A percentile compares a stretch with the other conserved stretches of the same genome.
phyloP scores from a whole-genome alignment of 495 filamentous ascomycete species.

The Tuber magnatum region DNA sequence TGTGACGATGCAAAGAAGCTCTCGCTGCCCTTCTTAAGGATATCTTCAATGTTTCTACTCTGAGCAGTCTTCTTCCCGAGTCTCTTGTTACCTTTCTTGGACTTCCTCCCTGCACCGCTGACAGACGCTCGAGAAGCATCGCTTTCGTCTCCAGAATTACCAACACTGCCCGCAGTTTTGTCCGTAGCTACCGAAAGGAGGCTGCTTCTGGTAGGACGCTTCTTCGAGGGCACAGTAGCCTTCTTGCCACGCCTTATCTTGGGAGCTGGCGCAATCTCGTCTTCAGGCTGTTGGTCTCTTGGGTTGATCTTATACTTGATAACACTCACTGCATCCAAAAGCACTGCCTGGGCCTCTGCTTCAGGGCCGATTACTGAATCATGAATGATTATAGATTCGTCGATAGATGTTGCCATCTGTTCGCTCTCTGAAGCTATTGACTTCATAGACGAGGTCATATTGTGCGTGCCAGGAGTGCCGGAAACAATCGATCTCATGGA shows the following conservation, averaged over 20 bases:
- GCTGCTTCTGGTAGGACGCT: slow-evolving; percentile 20
- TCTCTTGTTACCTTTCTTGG: slow-evolving; percentile 20
- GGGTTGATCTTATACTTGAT: slow-evolving; percentile 9
- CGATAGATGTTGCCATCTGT: slow-evolving; percentile 1
- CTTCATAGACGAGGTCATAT: background rate
- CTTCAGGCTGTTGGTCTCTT: slow-evolving; percentile 1
- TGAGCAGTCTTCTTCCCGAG: slow-evolving; percentile 12
- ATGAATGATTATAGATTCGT: slow-evolving; percentile 1
- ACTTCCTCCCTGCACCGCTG: slow-evolving; percentile 6
- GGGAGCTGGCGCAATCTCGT: slow-evolving; percentile 4
- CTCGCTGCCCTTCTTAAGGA: slow-evolving; percentile 31
- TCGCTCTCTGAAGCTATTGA: slow-evolving; percentile 2
- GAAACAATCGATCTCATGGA: background rate
- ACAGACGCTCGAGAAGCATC: slow-evolving; percentile 17
- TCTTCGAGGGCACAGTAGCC: background rate
- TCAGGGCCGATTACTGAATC: background rate
- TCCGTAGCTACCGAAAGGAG: slow-evolving; percentile 19
- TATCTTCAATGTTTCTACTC: slow-evolving; percentile 17
- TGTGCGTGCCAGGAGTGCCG: background rate
- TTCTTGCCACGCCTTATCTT: slow-evolving; percentile 18
- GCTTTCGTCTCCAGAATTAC: slow-evolving; percentile 25
- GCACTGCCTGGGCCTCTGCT: slow-evolving; percentile 6
- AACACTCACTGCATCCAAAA: slow-evolving; percentile 21
- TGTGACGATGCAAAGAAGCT: slow-evolving; percentile 26
- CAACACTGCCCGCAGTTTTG: slow-evolving; percentile 7